Evolutionary conservation across 1,284 basidiomycete species (phyloP), one percentile per base, ranked within the genome.

Genomic region (Ceratobasidium theobromae): DNA sequence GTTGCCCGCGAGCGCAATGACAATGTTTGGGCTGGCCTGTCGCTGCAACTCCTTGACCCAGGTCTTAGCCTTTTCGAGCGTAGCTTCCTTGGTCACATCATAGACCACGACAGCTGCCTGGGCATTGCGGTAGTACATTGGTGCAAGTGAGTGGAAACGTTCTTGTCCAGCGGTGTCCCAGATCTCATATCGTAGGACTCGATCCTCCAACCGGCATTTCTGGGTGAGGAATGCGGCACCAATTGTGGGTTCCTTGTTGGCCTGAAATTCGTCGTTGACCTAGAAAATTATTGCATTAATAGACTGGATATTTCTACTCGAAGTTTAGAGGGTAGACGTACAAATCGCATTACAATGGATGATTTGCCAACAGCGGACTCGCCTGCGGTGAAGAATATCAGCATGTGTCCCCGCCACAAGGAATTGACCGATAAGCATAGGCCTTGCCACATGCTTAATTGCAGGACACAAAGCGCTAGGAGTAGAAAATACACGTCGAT

Each of bases 1-100:
- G 84, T 97, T 97, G 43, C 95, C 95, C 11, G 92, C 92, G 53
- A 98, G 86, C 8, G 95, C 95, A 73, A 99, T 99, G 74, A 99
- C 95, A 75, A 99, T 98, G 78, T 98, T 98, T 38, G 96, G 95
- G 77, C 97, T 98, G 40, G 97, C 96, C 76, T 99, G 96, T 70
- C 97, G 87, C 78, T 99, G 97, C 27, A 99, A 84, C 79, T 99
- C 96, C 81, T 98, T 99, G 70, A 99, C 95, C 96, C 96, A 99
- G 35, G 94, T 95, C 81, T 99, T 99, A 68, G 96, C 96, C 78
- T 99, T 99, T 77, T 99, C 97, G 69, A 99, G 84, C 72, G 95
- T 98, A 66, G 90, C 85, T 67, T 89, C 88, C 76, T 95, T 95
- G 62, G 93, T 96, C 66, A 99, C 89, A 76, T 99, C 96, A 79